phyloP scores from a whole-genome alignment of 768 basidiomycete species.

The Cystobasidium onofrii region DNA sequence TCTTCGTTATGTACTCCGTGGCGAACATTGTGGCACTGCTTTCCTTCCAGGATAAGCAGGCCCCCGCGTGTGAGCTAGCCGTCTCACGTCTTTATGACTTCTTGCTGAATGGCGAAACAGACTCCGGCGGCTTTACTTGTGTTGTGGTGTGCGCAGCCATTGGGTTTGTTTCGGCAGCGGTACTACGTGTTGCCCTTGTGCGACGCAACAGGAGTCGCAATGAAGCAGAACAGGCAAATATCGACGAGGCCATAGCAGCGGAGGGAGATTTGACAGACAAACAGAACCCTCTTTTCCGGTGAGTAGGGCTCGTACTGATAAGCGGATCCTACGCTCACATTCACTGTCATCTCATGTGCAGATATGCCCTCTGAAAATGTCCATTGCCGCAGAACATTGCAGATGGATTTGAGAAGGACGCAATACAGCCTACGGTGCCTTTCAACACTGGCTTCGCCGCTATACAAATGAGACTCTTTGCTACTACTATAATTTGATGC shows the following conservation, averaged over 20 bases:
- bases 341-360: too few relatives aligned
- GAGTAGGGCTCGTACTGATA: neutral
- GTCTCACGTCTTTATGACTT: too few relatives aligned
- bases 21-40: neutral
- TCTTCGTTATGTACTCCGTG: conserved; percentile 2
- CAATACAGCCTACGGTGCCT: too few relatives aligned
- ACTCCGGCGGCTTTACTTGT: conserved; percentile 9
- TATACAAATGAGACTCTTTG: too few relatives aligned
- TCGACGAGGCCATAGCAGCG: neutral
- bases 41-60: conserved; percentile 4
- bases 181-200: neutral
- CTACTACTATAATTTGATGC: too few relatives aligned
- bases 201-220: neutral
- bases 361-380: too few relatives aligned
- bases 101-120: neutral
- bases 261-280: conserved; percentile 1
- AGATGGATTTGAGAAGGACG: too few relatives aligned
- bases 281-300: neutral
- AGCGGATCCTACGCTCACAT: too few relatives aligned
- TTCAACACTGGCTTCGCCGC: too few relatives aligned
- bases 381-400: too few relatives aligned
- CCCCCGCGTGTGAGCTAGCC: neutral
- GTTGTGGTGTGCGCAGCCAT: neutral
- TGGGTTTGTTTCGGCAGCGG: neutral
- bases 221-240: neutral